phyloP scores from a whole-genome alignment of 108 stramenopile species.

The Chaetoceros muelleri region DNA sequence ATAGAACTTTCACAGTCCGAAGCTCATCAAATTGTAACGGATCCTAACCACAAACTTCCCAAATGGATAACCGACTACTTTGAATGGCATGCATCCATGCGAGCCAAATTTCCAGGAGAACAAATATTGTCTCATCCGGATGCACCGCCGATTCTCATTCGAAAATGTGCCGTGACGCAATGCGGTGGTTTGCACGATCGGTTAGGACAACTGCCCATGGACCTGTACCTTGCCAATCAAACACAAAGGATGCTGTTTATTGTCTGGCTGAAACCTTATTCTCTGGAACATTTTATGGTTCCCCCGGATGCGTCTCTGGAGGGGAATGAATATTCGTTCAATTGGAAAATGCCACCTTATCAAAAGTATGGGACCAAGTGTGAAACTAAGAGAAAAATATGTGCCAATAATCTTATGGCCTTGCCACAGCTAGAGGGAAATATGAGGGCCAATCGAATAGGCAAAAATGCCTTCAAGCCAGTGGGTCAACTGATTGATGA shows the following conservation, averaged over 20 bases:
- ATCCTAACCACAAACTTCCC: constrained; percentile 28
- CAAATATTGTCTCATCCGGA: constrained; percentile 27
- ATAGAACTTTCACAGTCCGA: too few relatives aligned
- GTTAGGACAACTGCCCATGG: constrained; percentile 72
- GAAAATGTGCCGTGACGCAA: constrained; percentile 39
- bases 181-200: constrained; percentile 87
- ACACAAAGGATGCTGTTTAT: constrained; percentile 56
- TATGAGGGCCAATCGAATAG: background rate
- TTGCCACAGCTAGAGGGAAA: background rate
- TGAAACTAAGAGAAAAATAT: background rate
- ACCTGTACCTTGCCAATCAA: constrained; percentile 70
- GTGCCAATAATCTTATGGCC: background rate
- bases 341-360: constrained; percentile 57
- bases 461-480: background rate
- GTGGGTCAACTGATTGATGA: background rate
- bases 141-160: constrained; percentile 49
- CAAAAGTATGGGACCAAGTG: background rate
- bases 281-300: constrained; percentile 58
- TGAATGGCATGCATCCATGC: constrained; percentile 49
- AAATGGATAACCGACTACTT: constrained; percentile 65
- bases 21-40: background rate
- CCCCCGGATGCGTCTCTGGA: constrained; percentile 21
- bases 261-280: constrained; percentile 57
- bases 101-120: constrained; percentile 39
- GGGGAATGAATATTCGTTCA: constrained; percentile 14